Evolutionary conservation across 164 flowering plant genomes (phyloP).

Genomic region (Saururus chinensis): DNA sequence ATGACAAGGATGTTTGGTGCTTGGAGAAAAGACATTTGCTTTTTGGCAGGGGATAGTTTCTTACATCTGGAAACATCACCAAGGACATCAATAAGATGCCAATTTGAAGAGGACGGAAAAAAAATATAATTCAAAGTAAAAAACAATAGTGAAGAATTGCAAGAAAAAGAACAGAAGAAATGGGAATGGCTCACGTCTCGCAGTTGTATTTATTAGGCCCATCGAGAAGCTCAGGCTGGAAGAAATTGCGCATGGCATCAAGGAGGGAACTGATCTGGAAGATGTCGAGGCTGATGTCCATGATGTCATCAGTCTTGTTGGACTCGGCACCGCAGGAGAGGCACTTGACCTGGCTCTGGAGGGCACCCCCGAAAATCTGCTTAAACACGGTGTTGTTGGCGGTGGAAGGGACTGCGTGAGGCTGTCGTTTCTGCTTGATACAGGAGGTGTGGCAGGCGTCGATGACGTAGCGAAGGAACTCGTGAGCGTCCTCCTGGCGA

Average conservation of each 20-base stretch:
- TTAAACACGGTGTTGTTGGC: slow-evolving; percentile 39
- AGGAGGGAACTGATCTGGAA: slow-evolving; percentile 47
- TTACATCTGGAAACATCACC: slow-evolving; percentile 44
- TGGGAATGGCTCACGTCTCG: slow-evolving; percentile 41
- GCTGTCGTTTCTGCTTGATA: slow-evolving; percentile 16
- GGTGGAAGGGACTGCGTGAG: slow-evolving; percentile 1
- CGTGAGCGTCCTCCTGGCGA: slow-evolving; percentile 96
- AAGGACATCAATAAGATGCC: neutral
- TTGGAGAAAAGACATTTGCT: slow-evolving; percentile 82
- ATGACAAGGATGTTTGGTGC: slow-evolving; percentile 95
- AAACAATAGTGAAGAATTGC: neutral
- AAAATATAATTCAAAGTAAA: neutral
- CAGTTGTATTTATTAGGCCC: slow-evolving; percentile 88
- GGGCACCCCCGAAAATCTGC: slow-evolving; percentile 89
- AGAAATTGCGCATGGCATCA: slow-evolving; percentile 70
- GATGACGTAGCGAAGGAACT: slow-evolving; percentile 83
- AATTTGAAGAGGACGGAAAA: neutral
- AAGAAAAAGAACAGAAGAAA: neutral
- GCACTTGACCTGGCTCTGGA: slow-evolving; percentile 92
- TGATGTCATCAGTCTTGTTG: slow-evolving; percentile 82
- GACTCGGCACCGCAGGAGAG: slow-evolving; percentile 67
- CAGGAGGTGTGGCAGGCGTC: slow-evolving; percentile 89
- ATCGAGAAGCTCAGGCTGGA: slow-evolving; percentile 83
- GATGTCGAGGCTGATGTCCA: slow-evolving; percentile 93
- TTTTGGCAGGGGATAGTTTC: slow-evolving; percentile 77